phyloP scores from a whole-genome alignment of 2,329 filamentous ascomycete genomes.

The Fusarium humuli region DNA sequence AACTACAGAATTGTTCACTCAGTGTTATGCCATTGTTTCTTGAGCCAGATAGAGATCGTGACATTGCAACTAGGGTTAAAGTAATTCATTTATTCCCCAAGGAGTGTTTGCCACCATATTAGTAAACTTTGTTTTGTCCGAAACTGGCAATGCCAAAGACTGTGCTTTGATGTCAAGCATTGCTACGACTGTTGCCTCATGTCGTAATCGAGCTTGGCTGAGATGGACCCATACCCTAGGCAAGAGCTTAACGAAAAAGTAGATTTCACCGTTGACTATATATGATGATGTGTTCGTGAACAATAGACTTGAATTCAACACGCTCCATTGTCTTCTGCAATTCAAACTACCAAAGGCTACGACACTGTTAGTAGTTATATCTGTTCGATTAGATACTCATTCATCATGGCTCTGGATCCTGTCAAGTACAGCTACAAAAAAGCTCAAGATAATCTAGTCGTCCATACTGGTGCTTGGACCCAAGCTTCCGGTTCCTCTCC shows the following conservation, averaged over 20 bases:
- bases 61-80: background rate
- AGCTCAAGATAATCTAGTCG: background rate
- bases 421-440: background rate
- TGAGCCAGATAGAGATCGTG: background rate
- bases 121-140: background rate
- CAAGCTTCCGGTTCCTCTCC: background rate
- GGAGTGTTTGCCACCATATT: background rate
- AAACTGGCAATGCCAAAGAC: background rate
- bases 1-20: background rate
- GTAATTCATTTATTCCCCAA: background rate
- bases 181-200: too few relatives aligned
- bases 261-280: too few relatives aligned
- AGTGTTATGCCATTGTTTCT: too few relatives aligned
- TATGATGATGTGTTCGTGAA: too few relatives aligned
- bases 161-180: background rate
- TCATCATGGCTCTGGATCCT: constrained; percentile 3
- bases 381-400: background rate
- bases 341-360: background rate
- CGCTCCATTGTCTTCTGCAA: too few relatives aligned
- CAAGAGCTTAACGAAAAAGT: too few relatives aligned
- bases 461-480: constrained; percentile 2
- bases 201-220: background rate
- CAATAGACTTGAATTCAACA: too few relatives aligned
- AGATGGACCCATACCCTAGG: background rate
- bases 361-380: background rate